phyloP scores from a whole-genome alignment of 176 grass and related monocot species.

The Juncus effusus region DNA sequence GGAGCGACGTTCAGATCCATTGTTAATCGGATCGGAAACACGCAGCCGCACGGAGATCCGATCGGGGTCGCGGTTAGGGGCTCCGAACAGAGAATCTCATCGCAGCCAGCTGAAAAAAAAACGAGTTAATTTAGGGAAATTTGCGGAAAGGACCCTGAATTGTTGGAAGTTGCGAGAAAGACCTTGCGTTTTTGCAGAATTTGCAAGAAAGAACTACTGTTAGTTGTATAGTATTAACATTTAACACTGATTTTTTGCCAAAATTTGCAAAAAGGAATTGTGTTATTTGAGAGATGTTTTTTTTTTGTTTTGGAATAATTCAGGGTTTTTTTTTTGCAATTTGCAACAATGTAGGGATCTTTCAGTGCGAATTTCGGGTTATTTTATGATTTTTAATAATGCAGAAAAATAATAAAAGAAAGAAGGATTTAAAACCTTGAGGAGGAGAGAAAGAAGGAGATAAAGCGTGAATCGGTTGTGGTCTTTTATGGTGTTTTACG shows the following conservation, averaged over 20 bases:
- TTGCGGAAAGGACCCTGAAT: too few relatives aligned
- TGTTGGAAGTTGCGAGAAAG: too few relatives aligned
- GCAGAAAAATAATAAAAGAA: conserved; percentile 7
- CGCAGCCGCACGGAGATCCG: conserved; percentile 84
- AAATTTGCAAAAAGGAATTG: too few relatives aligned
- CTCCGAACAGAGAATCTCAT: conserved; percentile 54
- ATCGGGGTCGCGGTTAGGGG: conserved; percentile 63
- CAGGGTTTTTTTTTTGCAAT: neutral
- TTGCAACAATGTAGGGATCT: too few relatives aligned
- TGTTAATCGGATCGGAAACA: conserved; percentile 57
- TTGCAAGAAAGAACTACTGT: too few relatives aligned
- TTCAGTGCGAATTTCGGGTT: neutral
- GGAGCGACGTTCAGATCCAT: conserved; percentile 72
- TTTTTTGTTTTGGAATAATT: neutral
- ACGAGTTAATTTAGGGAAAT: neutral
- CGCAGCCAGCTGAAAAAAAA: conserved; percentile 59
- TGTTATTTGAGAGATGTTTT: too few relatives aligned
- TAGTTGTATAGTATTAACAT: too few relatives aligned
- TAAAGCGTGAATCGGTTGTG: conserved; percentile 31
- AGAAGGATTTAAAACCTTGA: conserved; percentile 41
- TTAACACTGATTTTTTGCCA: too few relatives aligned
- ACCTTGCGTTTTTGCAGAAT: too few relatives aligned
- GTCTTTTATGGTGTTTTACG: conserved; percentile 45
- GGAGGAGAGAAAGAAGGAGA: conserved; percentile 42
- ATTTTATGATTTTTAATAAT: neutral